Percentiles rank a stretch among this genome's conserved stretches.
phyloP scores from a whole-genome alignment of 371 early-diverging fungal genomes.

The Apophysomyces sp. region DNA sequence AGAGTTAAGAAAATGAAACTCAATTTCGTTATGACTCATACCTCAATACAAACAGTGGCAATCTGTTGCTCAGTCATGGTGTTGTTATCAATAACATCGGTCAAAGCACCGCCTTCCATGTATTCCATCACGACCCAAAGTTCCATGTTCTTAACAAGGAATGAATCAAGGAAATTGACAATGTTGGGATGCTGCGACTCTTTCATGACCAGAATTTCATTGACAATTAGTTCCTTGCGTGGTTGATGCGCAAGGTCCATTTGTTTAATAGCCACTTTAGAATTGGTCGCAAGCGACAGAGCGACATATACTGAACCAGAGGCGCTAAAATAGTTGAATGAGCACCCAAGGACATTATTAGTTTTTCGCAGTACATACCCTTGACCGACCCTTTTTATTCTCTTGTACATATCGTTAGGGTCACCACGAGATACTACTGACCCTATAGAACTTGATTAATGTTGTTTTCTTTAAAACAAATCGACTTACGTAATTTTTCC shows the following conservation, averaged over 20 bases:
- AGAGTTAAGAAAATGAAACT: background rate
- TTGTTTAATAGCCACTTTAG: slow-evolving; percentile 94
- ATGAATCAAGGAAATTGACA: slow-evolving; percentile 92
- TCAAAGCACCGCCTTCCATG: slow-evolving; percentile 98
- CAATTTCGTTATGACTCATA: slow-evolving; percentile 21
- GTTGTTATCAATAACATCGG: slow-evolving; percentile 95
- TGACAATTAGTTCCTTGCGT: slow-evolving; percentile 92
- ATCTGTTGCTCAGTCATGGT: slow-evolving; percentile 91
- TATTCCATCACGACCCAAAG: slow-evolving; percentile 99
- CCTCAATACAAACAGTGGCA: slow-evolving; percentile 87
- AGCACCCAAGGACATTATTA: background rate
- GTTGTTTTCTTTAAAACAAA: background rate
- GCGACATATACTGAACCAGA: slow-evolving; percentile 96
- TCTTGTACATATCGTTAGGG: slow-evolving; percentile 82
- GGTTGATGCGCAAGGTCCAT: slow-evolving; percentile 94
- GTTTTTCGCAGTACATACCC: slow-evolving; percentile 60
- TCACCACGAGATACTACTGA: slow-evolving; percentile 86
- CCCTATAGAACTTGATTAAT: slow-evolving; percentile 12
- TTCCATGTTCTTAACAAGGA: slow-evolving; percentile 77
- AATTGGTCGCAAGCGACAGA: slow-evolving; percentile 58
- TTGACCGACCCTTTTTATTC: slow-evolving; percentile 94
- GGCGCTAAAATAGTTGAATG: slow-evolving; percentile 63
- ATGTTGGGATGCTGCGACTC: slow-evolving; percentile 94
- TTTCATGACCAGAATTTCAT: slow-evolving; percentile 95
- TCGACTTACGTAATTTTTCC: slow-evolving; percentile 70